phyloP scores from a whole-genome alignment of 345 rosid genomes.

The Eucalyptus paniculata region DNA sequence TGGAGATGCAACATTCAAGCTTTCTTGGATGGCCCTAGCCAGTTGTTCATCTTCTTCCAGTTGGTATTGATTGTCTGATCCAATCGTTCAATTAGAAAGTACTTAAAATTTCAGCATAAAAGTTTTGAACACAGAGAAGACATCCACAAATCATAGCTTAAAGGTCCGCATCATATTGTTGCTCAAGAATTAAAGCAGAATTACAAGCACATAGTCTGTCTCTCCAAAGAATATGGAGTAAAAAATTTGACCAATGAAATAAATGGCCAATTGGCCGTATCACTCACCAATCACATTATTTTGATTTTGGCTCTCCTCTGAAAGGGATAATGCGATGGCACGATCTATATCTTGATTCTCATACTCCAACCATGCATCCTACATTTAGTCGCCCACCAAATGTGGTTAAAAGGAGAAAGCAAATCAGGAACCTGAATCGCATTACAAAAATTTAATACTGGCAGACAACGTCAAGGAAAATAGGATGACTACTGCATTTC shows the following conservation, averaged over 20 bases:
- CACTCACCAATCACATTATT: slow-evolving; percentile 36
- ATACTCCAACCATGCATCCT: slow-evolving; percentile 41
- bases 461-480: not conserved
- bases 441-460: not conserved
- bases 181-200: not conserved
- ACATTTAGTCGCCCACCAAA: slow-evolving; percentile 1
- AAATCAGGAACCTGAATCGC: not conserved
- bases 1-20: slow-evolving; percentile 56
- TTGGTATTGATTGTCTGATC: slow-evolving; percentile 36
- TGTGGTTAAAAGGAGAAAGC: not conserved
- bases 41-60: slow-evolving; percentile 87
- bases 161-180: not conserved
- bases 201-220: not conserved
- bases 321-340: slow-evolving; percentile 76
- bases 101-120: not conserved
- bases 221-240: not conserved
- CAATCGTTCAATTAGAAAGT: slow-evolving; percentile 4
- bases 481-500: not conserved
- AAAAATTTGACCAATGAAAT: not conserved
- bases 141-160: not conserved
- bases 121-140: not conserved
- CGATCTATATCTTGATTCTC: slow-evolving; percentile 73
- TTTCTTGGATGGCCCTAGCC: slow-evolving; percentile 87
- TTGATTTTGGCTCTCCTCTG: slow-evolving; percentile 47
- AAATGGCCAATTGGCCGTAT: not conserved